Evolutionary conservation across 768 basidiomycete genomes (phyloP), one percentile per base, ranked within the genome.

Genomic region (Rhodotorula graminis): DNA sequence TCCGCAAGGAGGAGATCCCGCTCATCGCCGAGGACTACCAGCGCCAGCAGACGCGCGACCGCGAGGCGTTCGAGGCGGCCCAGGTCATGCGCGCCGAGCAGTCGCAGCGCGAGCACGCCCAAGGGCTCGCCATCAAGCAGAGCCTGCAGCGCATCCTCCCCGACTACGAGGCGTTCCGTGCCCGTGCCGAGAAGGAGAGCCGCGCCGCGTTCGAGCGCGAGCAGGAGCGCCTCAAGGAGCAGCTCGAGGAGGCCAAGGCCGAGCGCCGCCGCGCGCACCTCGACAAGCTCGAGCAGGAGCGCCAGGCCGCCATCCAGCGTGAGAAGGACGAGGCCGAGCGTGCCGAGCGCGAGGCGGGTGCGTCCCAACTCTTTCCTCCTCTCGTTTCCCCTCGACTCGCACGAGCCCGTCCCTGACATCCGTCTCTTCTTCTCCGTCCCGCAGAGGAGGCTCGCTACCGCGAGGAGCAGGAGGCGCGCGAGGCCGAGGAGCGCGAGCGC

Each of bases 1-100:
- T 89, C 82, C 89, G 95, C 76, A 92, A 93, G 81, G 93, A 93
- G 61, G 95, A 98, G 80, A 86, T 88, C 12, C 90, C 93, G 0
- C 84, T 98, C 7, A 85, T 97, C 57, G 86, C 85, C 2, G 84
- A 90, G 76, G 96, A 97, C 81, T 97, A 97, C 79, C 88, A 89
- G 46, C 81, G 83, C 7, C 95, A 99, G 80, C 92, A 96, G 80
- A 85, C 85, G 52, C 84, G 84, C 49, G 94, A 98, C 82, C 86
- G 85, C 25, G 82, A 84, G 52, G 88, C 87, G 1, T 91, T 91
- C 80, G 86, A 90, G 58, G 79, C 82, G 1, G 82, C 87, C 25
- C 88, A 89, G 73, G 83, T 83, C 55, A 80, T 85, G 0, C 87
- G 88, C 44, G 79, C 86, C 33, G 88, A 90, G 68, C 81, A 83